Evolutionary conservation across 2,329 filamentous ascomycete genomes (phyloP), one percentile per base, ranked within the genome.

Genomic region (Zalaria obscura): DNA sequence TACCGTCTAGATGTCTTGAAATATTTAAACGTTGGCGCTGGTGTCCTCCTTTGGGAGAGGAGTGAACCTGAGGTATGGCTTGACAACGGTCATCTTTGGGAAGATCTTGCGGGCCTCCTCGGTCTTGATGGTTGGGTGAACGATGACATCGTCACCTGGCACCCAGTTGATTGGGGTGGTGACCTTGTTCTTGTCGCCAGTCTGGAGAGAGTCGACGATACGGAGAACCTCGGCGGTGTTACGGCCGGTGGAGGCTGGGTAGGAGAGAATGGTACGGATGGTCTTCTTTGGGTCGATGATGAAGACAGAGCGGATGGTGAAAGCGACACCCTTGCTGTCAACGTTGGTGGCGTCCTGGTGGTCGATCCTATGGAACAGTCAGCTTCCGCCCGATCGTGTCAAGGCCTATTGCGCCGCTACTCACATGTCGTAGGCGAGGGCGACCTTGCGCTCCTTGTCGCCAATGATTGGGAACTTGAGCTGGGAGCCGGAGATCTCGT

Each of bases 241-340:
- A 52, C 68, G 66, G 45, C 75, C 74, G 33, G 73, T 77, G 41
- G 70, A 75, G 39, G 75, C 75, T 26, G 74, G 74, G 66, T 78
- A 78, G 47, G 70, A 70, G 45, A 78, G 64, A 54, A 76, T 78
- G 42, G 72, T 66, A 50, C 74, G 72, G 55, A 78, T 77, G 46
- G 67, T 75, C 68, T 76, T 76, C 63, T 72, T 73, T 43, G 74
- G 75, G 64, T 78, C 74, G 59, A 78, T 76, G 59, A 77, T 63
- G 64, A 78, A 78, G 55, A 78, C 74, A 42, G 70, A 75, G 57
- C 75, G 73, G 61, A 78, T 78, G 54, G 74, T 78, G 60, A 78
- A 77, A 39, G 75, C 73, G 45, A 68, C 63, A 56, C 68, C 68
- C 63, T 70, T 71, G 47, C 55, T 55, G 52, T 76, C 69, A 48